Conservation (phyloP, 2,329 filamentous ascomycete species). For the Ophiostoma pallidulum region DNA sequence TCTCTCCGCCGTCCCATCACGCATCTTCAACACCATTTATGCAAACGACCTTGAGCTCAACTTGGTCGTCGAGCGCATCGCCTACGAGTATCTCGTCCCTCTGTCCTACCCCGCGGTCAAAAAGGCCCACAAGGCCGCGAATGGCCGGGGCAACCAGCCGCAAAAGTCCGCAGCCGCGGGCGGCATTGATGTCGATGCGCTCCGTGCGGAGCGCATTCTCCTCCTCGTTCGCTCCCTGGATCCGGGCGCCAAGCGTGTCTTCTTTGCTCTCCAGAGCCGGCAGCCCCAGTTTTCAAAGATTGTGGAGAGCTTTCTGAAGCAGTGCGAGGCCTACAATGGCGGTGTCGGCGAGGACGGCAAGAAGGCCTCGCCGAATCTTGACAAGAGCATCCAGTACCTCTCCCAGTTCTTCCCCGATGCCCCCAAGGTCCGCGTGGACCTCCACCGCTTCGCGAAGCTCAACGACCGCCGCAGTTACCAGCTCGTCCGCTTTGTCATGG, state of each 20-base stretch:
- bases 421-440: conserved; percentile 59
- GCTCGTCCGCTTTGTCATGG: conserved; percentile 76
- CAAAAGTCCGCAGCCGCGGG: conserved; percentile 3
- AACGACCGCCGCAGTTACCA: conserved; percentile 88
- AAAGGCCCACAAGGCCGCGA: conserved; percentile 52
- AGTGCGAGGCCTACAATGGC: conserved; percentile 86
- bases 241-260: conserved; percentile 68
- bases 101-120: conserved; percentile 69
- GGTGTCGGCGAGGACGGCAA: conserved; percentile 69
- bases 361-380: conserved; percentile 59
- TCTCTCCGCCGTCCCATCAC: conserved; percentile 73
- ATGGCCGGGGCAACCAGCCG: conserved; percentile 28
- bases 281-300: conserved; percentile 67
- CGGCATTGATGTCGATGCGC: conserved; percentile 58
- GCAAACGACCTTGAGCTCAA: conserved; percentile 84
- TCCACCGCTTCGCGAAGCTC: conserved; percentile 83
- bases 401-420: conserved; percentile 68
- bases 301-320: conserved; percentile 64
- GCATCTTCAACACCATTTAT: conserved; percentile 80
- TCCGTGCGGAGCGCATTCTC: conserved; percentile 76
- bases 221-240: conserved; percentile 73
- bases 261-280: conserved; percentile 74
- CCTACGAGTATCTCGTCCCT: conserved; percentile 84
- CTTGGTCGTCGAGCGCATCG: conserved; percentile 69
- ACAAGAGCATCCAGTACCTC: conserved; percentile 63